Base-by-base conservation (phyloP, 345 rosid genomes). In the Raphanus sativus region DNA sequence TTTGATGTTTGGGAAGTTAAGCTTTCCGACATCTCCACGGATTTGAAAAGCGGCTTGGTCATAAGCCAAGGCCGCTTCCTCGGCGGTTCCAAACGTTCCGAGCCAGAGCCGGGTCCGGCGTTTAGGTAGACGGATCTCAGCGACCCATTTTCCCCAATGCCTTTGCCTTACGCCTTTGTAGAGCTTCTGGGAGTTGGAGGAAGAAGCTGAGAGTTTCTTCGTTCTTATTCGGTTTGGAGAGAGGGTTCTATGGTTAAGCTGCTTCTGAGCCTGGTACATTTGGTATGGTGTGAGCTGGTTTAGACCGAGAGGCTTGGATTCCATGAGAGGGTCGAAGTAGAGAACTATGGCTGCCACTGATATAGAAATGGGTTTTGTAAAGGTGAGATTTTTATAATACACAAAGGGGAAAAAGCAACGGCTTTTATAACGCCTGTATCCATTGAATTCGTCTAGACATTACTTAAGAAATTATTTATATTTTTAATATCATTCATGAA, bases 61-160 rank as follows among this genome's bases (percentile, higher is more conserved):
- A 32, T 94, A 94, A 60, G 98, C 98, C 80, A 94, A 73, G 40
- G 98, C 98, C 0, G 98, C 98, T 72, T 86, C 93, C 71, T 94
- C 94, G 0, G 96, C 98, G 0, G 97, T 91, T 66, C 92, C 98
- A 66, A 89, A 94, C 13, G 98, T 94, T 65, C 98, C 98, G 9
- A 94, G 94, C 98, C 98, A 94, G 54, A 94, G 91, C 8, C 98
- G 83, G 17, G 96, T 91, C 0, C 98, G 76, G 86, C 92, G 90
- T 86, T 81, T 94, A 6, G 98, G 98, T 10, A 94, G 87, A 78
- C 97, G 86, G 77, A 91, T 93, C 85, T 93, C 97, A 33, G 98
- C 97, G 0, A 91, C 98, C 98, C 97, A 93, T 61, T 93, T 93
- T 25, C 98, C 97, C 97, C 97, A 93, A 70, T 93, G 98, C 66